Evolutionary conservation across 768 basidiomycete species (phyloP).

Genomic region (Boletus fagicola): DNA sequence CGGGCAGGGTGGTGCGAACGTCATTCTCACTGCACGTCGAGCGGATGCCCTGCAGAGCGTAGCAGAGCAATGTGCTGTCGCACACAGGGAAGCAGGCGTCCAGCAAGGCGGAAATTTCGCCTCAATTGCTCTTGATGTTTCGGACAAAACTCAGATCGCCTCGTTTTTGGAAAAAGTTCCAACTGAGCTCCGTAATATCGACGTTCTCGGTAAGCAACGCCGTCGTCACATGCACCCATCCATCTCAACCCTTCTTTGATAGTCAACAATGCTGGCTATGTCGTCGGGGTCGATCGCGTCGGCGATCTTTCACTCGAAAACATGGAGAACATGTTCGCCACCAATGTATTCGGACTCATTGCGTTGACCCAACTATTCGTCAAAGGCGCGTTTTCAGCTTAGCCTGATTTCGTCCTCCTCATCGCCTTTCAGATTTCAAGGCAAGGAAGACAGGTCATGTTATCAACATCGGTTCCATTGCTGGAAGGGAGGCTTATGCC

Average conservation of each 20-base stretch:
- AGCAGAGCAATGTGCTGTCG: conserved; percentile 60
- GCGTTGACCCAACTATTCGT: conserved; percentile 74
- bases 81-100: conserved; percentile 70
- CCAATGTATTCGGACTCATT: conserved; percentile 84
- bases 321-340: conserved; percentile 79
- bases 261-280: conserved; percentile 87
- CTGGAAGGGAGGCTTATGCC: conserved; percentile 82
- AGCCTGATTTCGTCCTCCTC: conserved; percentile 1
- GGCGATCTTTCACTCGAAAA: conserved; percentile 78
- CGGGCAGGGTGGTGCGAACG: conserved; percentile 75
- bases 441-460: conserved; percentile 76
- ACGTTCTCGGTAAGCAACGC: conserved; percentile 68
- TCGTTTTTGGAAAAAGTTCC: conserved; percentile 72
- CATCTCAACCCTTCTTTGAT: background rate
- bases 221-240: background rate
- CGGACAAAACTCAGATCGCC: conserved; percentile 70
- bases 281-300: conserved; percentile 82
- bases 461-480: conserved; percentile 94
- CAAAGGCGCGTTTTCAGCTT: conserved; percentile 38
- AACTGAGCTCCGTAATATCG: conserved; percentile 64
- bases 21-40: conserved; percentile 82
- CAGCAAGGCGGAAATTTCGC: conserved; percentile 78
- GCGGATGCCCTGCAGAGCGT: conserved; percentile 70
- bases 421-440: conserved; percentile 62
- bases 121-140: conserved; percentile 72